phyloP scores from a whole-genome alignment of 1,284 basidiomycete genomes.

The Trichosporon ovoides region DNA sequence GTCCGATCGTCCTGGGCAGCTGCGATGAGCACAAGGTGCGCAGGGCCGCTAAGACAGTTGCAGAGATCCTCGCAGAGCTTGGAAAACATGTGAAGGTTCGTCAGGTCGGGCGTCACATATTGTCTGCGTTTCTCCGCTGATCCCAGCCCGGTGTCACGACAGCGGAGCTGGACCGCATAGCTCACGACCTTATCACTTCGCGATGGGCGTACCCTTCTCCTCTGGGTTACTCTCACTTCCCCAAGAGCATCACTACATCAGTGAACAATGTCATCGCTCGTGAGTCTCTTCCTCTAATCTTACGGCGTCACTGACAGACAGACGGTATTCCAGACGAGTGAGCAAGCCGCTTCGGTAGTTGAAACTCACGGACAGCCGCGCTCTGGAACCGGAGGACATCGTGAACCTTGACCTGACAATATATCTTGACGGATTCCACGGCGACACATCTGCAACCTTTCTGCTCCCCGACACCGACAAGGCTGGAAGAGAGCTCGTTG shows the following conservation, averaged over 20 bases:
- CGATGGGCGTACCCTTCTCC: constrained; percentile 80
- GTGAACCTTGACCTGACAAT: constrained; percentile 80
- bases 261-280: constrained; percentile 63
- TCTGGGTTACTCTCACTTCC: constrained; percentile 71
- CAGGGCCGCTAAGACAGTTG: constrained; percentile 60
- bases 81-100: constrained; percentile 58
- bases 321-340: constrained; percentile 83
- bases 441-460: constrained; percentile 78
- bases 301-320: constrained; percentile 21
- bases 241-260: constrained; percentile 76
- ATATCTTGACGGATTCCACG: constrained; percentile 71
- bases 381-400: constrained; percentile 70
- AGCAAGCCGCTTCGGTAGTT: constrained; percentile 27
- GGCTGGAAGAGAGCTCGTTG: constrained; percentile 60
- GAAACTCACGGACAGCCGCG: constrained; percentile 55
- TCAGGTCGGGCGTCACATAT: too few species aligned
- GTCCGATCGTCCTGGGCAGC: constrained; percentile 56
- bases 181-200: constrained; percentile 66
- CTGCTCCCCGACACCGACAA: constrained; percentile 69
- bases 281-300: constrained; percentile 30
- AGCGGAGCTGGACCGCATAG: constrained; percentile 60
- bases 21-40: constrained; percentile 60
- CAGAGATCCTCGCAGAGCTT: constrained; percentile 58
- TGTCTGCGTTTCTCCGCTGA: too few species aligned
- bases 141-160: constrained; percentile 69